Percentiles rank a stretch among this genome's conserved stretches.
These are phyloP conservation scores for Delonix regia DNA, from an alignment of 306 rosid species.

Conservation along the genomic window DNA sequence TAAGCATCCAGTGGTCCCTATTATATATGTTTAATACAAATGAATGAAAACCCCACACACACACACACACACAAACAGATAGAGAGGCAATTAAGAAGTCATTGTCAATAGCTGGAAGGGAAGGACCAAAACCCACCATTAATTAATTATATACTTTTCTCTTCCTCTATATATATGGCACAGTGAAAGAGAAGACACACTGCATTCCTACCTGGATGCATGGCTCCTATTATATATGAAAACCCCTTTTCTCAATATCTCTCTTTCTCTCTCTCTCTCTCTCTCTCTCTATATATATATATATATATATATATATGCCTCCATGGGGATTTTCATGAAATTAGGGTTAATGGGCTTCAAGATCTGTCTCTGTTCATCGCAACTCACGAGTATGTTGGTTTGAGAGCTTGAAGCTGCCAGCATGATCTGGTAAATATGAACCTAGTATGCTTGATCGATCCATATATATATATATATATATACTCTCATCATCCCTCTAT, in stretches of 20 bases:
- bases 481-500: too few relatives aligned
- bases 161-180: slow-evolving; percentile 26
- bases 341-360: background rate
- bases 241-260: too few relatives aligned
- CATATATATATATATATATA: too few relatives aligned
- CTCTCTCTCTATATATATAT: slow-evolving; percentile 21
- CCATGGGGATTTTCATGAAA: slow-evolving; percentile 26
- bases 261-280: too few relatives aligned
- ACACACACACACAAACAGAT: slow-evolving; percentile 18
- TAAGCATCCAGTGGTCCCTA: slow-evolving; percentile 54
- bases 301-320: slow-evolving; percentile 27
- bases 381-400: slow-evolving; percentile 56
- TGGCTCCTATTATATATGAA: background rate
- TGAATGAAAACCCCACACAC: slow-evolving; percentile 32
- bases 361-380: slow-evolving; percentile 22
- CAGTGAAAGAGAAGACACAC: slow-evolving; percentile 26
- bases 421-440: slow-evolving; percentile 78
- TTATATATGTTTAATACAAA: slow-evolving; percentile 26
- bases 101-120: slow-evolving; percentile 75
- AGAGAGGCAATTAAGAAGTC: slow-evolving; percentile 41
- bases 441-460: too few relatives aligned
- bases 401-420: slow-evolving; percentile 99
- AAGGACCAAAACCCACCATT: slow-evolving; percentile 44
- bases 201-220: background rate
- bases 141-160: slow-evolving; percentile 25